phyloP scores from a whole-genome alignment of 208 protist genomes.

The Acanthamoeba royreba region DNA sequence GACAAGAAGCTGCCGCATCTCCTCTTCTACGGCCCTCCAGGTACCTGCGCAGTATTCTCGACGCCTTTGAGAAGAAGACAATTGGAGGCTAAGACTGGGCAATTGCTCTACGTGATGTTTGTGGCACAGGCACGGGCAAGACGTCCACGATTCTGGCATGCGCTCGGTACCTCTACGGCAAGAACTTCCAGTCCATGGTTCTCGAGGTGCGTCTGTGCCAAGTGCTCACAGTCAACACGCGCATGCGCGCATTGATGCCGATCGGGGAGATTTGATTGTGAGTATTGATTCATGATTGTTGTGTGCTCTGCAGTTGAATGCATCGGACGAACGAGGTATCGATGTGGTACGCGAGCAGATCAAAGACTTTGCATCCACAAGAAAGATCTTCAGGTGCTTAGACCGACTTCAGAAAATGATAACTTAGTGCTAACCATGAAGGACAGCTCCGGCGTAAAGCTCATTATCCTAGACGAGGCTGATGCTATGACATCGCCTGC shows the following conservation, averaged over 20 bases:
- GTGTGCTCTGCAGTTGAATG: slow-evolving; percentile 88
- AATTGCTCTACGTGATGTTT: not conserved
- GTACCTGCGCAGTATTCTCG: not conserved
- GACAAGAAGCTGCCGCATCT: slow-evolving; percentile 94
- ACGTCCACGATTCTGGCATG: slow-evolving; percentile 89
- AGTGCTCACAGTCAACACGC: not conserved
- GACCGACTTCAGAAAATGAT: not conserved
- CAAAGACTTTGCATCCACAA: slow-evolving; percentile 96
- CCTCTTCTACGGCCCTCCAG: slow-evolving; percentile 97
- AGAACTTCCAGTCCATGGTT: slow-evolving; percentile 82
- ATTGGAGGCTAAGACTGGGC: not conserved
- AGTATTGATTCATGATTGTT: slow-evolving; percentile 76
- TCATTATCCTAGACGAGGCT: slow-evolving; percentile 99
- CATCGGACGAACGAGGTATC: slow-evolving; percentile 98
- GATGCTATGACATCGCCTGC: slow-evolving; percentile 98
- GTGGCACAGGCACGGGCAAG: slow-evolving; percentile 79
- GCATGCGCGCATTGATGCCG: not conserved
- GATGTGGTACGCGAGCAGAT: slow-evolving; percentile 97
- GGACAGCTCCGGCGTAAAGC: slow-evolving; percentile 86
- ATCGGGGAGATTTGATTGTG: too few relatives aligned
- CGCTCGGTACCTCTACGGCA: slow-evolving; percentile 91
- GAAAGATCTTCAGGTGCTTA: slow-evolving; percentile 87
- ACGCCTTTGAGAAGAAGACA: not conserved
- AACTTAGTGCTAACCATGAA: not conserved
- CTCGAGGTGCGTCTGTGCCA: slow-evolving; percentile 62